These are phyloP conservation scores for Trichoderma arundinaceum DNA, from an alignment of 2,329 filamentous ascomycete species.

Conservation along the genomic window DNA sequence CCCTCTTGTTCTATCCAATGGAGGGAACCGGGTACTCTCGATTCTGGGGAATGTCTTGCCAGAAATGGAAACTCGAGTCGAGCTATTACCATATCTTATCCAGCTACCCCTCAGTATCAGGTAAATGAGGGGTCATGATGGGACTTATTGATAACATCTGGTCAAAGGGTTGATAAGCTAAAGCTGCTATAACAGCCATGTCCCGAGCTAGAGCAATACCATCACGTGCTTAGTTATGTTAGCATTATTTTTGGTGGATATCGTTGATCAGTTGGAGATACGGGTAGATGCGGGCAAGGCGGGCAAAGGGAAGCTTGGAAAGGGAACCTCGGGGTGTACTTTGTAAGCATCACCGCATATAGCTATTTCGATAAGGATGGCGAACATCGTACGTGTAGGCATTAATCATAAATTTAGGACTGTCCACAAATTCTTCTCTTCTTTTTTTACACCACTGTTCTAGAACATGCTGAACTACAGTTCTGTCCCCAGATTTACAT, in stretches of 20 bases:
- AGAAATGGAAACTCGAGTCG: constrained; percentile 13
- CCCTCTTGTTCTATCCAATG: not conserved
- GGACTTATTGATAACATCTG: not conserved
- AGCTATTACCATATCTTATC: constrained; percentile 28
- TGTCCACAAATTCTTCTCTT: not conserved
- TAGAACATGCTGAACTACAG: not conserved
- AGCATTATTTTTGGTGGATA: not conserved
- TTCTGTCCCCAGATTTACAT: constrained; percentile 11
- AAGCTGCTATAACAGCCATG: not conserved
- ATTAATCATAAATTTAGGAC: no score
- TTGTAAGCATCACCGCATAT: no score
- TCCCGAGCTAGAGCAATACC: not conserved
- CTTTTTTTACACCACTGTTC: not conserved
- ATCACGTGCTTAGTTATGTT: constrained; percentile 13
- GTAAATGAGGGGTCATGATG: constrained; percentile 23
- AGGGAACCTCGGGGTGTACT: no score
- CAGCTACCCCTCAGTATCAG: constrained; percentile 22
- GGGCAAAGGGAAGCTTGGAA: not conserved
- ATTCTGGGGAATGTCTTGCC: constrained; percentile 22
- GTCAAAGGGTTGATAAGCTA: constrained; percentile 10
- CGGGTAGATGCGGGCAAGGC: constrained; percentile 13
- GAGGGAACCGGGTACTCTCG: not conserved
- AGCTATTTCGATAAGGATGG: not conserved
- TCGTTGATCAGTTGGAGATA: not conserved
- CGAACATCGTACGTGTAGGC: not conserved